Base-by-base conservation (phyloP, 495 filamentous ascomycete genomes). In the Poronia punctata region DNA sequence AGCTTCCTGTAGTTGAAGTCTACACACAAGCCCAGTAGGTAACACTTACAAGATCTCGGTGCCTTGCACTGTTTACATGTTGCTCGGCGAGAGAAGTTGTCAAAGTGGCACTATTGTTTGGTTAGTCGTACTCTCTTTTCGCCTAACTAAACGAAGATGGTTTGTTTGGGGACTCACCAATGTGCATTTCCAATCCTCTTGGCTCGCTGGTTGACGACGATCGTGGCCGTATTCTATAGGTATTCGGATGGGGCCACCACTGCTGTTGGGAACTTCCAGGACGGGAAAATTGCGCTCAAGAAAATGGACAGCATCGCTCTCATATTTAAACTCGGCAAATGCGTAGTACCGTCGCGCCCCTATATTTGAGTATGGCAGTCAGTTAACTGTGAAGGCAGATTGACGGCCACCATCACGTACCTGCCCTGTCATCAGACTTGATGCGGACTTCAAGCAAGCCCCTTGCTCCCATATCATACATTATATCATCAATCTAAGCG, bases 61-160 rank as follows among this genome's bases (percentile, higher is more conserved):
- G 72, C 70, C 59, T 84, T 80, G 60, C 86, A 93, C 18, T 82
- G 75, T 52, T 80, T 86, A 59, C 86, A 93, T 29, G 78, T 73
- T 5, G 64, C 60, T 25, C 85, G 78, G 22, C 78, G 75, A 0
- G 83, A 68, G 44, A 78, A 90, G 54, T 92, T 93, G 29, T 80
- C 56, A 37, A 79, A 74, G 26, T 74, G 67, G 55, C 86, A 90
- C 86, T 92, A 53, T 19, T 52, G 44, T 35, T 15, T 7, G 36
- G 38, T 56, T 21, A 45, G 54, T 36, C 16, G 28, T 31, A 19
- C 17, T 26, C 17, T 16, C n/a, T 6, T 10, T 19, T 30, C n/a
- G 35, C 23, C 25, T 19, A 8, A 9, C 17, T 12, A 10, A 16
- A 12, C 14, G 11, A 9, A 2, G 18, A 22, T 34, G n/a, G 7